Conservation (phyloP, 257 asterid genomes). For the Penstemon davidsonii region DNA sequence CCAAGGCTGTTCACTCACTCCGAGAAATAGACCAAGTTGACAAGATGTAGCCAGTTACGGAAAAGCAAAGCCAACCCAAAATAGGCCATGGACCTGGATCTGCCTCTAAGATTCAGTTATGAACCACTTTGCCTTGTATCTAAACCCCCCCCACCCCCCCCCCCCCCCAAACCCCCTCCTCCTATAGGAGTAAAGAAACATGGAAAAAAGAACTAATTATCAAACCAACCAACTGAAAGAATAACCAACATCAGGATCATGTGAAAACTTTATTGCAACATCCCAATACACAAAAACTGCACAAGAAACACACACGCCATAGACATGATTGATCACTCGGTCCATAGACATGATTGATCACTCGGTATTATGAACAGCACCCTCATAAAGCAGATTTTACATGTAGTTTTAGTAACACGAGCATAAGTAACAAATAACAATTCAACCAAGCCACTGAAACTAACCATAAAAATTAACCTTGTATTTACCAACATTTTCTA, state of each 20-base stretch:
- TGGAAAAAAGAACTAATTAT: not conserved
- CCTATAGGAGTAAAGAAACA: no score
- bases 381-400: not conserved
- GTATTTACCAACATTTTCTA: slow-evolving; percentile 37
- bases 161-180: no score
- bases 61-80: no score
- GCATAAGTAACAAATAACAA: not conserved
- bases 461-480: not conserved
- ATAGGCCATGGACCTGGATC: no score
- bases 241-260: not conserved
- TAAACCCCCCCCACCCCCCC: no score
- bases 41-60: no score
- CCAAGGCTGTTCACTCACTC: not conserved
- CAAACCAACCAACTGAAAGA: not conserved
- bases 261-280: no score
- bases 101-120: no score
- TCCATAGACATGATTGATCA: not conserved
- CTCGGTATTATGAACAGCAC: not conserved
- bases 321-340: not conserved
- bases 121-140: no score
- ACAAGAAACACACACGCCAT: not conserved
- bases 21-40: no score
- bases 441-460: no score
- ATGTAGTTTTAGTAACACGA: not conserved
- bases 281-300: no score